Evolutionary conservation across 352 stramenopile genomes (phyloP).

Genomic region (Phytophthora megakarya): DNA sequence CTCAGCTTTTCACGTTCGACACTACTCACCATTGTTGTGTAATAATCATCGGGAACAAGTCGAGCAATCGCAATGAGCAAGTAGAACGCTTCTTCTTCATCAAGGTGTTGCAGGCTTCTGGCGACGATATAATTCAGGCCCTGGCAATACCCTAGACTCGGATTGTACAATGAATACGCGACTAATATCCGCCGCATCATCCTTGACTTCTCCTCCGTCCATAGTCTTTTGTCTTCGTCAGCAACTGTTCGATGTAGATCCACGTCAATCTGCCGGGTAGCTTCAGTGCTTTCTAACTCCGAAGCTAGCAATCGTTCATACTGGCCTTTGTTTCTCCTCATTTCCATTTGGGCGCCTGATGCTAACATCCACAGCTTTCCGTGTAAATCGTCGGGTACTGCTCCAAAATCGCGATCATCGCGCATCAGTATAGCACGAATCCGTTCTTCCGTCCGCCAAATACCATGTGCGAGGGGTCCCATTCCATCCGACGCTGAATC

Average conservation of each 20-base stretch:
- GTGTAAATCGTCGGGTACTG: slow-evolving; percentile 71
- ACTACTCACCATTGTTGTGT: slow-evolving; percentile 81
- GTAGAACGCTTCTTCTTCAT: slow-evolving; percentile 84
- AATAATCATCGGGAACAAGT: slow-evolving; percentile 87
- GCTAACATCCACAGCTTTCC: slow-evolving; percentile 84
- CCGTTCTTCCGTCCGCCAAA: slow-evolving; percentile 83
- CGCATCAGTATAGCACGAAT: slow-evolving; percentile 72
- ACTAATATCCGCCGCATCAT: slow-evolving; percentile 86
- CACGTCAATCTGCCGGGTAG: slow-evolving; percentile 84
- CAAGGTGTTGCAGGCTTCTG: slow-evolving; percentile 65
- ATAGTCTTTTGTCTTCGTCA: slow-evolving; percentile 61
- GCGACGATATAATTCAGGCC: slow-evolving; percentile 90
- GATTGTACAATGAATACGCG: slow-evolving; percentile 84
- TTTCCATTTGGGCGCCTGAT: slow-evolving; percentile 72
- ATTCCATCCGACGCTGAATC: slow-evolving; percentile 52
- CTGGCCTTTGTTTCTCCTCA: slow-evolving; percentile 57
- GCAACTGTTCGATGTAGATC: slow-evolving; percentile 80
- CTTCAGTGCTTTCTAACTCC: slow-evolving; percentile 67
- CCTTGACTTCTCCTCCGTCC: slow-evolving; percentile 68
- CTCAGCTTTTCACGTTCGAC: neutral
- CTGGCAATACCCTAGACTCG: slow-evolving; percentile 85
- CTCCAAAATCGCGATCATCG: slow-evolving; percentile 57
- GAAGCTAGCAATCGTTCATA: slow-evolving; percentile 58
- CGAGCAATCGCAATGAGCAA: slow-evolving; percentile 80
- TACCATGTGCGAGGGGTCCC: slow-evolving; percentile 69